Base-by-base conservation (phyloP, 805 yeast genomes). In the Wickerhamomyces chaumierensis region DNA sequence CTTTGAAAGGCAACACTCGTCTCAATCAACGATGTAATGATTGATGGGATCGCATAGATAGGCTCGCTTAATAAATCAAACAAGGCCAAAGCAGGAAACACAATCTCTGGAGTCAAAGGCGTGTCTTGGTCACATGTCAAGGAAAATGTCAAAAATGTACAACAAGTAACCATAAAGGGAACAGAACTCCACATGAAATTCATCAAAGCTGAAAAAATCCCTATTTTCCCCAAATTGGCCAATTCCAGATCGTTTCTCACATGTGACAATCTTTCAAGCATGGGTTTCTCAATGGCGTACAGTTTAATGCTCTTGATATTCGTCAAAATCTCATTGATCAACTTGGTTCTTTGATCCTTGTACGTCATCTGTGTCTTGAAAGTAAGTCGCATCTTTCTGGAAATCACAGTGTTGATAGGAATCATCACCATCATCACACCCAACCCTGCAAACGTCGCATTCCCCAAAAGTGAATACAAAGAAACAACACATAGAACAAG, bases 211-310 rank as follows among this genome's bases (percentile, higher is more conserved):
- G 69, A 61, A 19, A 65, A 52, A 13, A 68, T 46, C 33, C 78
- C 73, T 40, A 76, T 73, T 40, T 52, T 68, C 42, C 62, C 62
- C 46, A 71, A 55, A 44, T 72, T 75, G 29, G 55, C 59, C 45
- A 80, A 56, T 51, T 80, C 86, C 43, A 69, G 58, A 39, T 69
- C 68, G 47, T 79, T 75, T 62, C 87, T 68, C 21, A 73, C 65
- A 40, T 66, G 68, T 11, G 61, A 48, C 12, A 80, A 55, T 43
- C 69, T 71, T 17, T 62, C 59, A 29, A 75, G 48, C 76, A 78
- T 75, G 19, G 85, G 80, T 27, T 61, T 58, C 52, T 80, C 88
- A 81, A 84, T 79, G 0, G 82, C 75, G 48, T 78, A 80, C 20
- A 80, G 57, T 48, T 80, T 80, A 46, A 80, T 73, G 38, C 78